These are phyloP conservation scores for Viola odorata DNA, from an alignment of 345 rosid species.

Conservation along the genomic window DNA sequence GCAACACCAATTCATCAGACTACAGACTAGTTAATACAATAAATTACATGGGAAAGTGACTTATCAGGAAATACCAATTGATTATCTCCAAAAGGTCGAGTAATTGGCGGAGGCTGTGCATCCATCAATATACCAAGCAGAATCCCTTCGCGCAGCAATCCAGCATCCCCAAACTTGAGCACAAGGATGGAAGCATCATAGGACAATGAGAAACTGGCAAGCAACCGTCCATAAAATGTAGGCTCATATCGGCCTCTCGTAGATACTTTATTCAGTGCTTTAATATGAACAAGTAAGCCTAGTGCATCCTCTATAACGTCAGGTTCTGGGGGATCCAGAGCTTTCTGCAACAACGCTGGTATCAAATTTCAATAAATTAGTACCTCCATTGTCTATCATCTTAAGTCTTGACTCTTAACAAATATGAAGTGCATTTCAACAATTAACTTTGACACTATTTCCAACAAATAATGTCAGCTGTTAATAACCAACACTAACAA, in stretches of 20 bases:
- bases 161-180: constrained; percentile 75
- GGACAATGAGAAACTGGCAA: constrained; percentile 76
- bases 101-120: constrained; percentile 69
- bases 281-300: constrained; percentile 48
- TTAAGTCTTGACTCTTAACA: not conserved
- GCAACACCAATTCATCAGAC: constrained; percentile 14
- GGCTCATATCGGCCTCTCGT: constrained; percentile 71
- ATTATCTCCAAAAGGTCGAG: constrained; percentile 79
- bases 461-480: not conserved
- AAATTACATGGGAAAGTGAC: not conserved
- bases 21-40: constrained; percentile 3
- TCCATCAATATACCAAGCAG: constrained; percentile 81
- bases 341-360: constrained; percentile 72
- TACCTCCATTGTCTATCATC: not conserved
- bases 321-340: constrained; percentile 78
- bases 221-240: constrained; percentile 79
- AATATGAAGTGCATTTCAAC: constrained; percentile 1
- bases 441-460: not conserved
- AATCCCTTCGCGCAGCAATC: constrained; percentile 85
- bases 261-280: constrained; percentile 48
- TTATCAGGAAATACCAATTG: constrained; percentile 45
- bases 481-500: not conserved
- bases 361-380: constrained; percentile 27
- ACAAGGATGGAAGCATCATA: constrained; percentile 75
- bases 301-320: constrained; percentile 73